Base-by-base conservation (phyloP, 441 rosid genomes). In the Melastoma candidum region DNA sequence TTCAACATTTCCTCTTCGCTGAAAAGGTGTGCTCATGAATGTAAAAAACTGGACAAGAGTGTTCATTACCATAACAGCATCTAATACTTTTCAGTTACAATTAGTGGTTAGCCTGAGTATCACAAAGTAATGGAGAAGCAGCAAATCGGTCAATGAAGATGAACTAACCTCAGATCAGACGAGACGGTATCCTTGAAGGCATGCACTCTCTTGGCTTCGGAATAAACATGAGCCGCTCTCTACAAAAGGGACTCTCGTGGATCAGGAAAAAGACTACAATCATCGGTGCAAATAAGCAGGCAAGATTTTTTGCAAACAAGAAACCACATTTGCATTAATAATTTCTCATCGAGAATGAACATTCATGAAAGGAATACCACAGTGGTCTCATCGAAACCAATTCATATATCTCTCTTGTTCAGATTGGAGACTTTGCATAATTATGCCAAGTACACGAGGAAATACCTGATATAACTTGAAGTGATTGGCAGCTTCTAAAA, bases 221-320 rank as follows among this genome's bases (percentile, higher is more conserved):
- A 81, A 57, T 86, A 93, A 26, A 88, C 97, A 51, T 88, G 97
- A 61, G 84, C 76, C 46, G 98, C 96, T 74, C 95, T 81, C 98
- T 93, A 63, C 13, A 67, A 66, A 46, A 52, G 22, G 41, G 39
- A 49, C 27, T 46, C 57, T 47, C 17, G 48, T 44, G 24, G 58
- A 48, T 14, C 13, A 36, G 17, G 10, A 12, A 8, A 25, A 44
- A 11, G 47, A 52, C n/a, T 25, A 45, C 6, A 10, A 26, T 49
- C 27, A 36, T 26, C 4, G 11, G 43, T 29, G 56, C n/a, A 14
- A 32, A 14, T 13, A 10, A 52, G 4, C n/a, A 14, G 11, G 1
- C 44, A 51, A 26, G 13, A 12, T 43, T 51, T 51, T 43, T 17
- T 17, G 22, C 22, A 1, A 17, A 17, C 22, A 17, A 17, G 1